Percentiles rank a stretch among this genome's conserved stretches.
Conservation (phyloP, 2,329 filamentous ascomycete genomes). For the Pestalotiopsis sp. region DNA sequence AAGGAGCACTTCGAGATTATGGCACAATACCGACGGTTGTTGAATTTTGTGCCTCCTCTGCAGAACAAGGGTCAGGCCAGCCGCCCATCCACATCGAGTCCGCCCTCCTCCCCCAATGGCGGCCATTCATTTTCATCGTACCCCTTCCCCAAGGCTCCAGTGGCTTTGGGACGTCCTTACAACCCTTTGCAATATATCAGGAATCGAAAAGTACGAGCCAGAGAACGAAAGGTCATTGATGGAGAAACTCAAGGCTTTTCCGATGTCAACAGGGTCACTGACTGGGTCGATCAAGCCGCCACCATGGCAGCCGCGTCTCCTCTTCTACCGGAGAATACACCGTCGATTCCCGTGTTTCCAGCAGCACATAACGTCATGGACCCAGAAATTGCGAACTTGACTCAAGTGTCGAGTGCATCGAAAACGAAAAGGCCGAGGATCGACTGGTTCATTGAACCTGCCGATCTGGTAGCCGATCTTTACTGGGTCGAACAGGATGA, state of each 20-base stretch:
- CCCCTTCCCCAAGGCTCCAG: constrained; percentile 30
- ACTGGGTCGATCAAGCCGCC: constrained; percentile 75
- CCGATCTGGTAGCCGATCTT: constrained; percentile 84
- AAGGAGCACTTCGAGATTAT: constrained; percentile 84
- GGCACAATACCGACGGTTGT: constrained; percentile 76
- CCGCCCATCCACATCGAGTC: constrained; percentile 39
- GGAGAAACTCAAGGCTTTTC: constrained; percentile 76
- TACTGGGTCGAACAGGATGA: constrained; percentile 85
- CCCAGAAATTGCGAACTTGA: constrained; percentile 39
- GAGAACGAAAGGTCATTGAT: constrained; percentile 74
- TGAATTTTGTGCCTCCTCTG: constrained; percentile 78
- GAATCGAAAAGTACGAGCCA: constrained; percentile 80
- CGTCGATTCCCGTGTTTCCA: constrained; percentile 46
- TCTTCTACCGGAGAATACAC: constrained; percentile 29
- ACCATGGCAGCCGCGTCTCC: constrained; percentile 41
- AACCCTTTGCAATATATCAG: constrained; percentile 92
- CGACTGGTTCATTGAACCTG: constrained; percentile 82
- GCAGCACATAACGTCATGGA: constrained; percentile 44
- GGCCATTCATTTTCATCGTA: constrained; percentile 24
- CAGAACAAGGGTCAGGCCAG: constrained; percentile 41
- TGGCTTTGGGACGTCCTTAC: constrained; percentile 67
- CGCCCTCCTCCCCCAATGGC: constrained; percentile 39
- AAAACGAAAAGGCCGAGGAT: constrained; percentile 73
- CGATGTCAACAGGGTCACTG: constrained; percentile 68
- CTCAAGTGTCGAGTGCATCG: constrained; percentile 41